A percentile compares a stretch with the other conserved stretches of the same genome.
These are phyloP conservation scores for Solanum dulcamara DNA, from an alignment of 257 asterid species.

Conservation along the genomic window DNA sequence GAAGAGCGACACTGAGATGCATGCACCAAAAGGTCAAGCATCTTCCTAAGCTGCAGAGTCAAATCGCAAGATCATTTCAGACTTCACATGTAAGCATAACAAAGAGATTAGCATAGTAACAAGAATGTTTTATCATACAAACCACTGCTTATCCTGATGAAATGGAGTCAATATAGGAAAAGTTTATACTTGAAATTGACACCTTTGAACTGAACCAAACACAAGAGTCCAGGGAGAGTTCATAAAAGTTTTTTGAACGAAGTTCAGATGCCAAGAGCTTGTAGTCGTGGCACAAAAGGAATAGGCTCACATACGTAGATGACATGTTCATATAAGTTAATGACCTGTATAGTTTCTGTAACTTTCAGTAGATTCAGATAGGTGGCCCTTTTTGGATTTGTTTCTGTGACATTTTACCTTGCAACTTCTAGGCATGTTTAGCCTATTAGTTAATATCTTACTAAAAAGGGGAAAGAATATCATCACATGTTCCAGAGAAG, in stretches of 20 bases:
- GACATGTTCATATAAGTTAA: not conserved
- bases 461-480: not conserved
- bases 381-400: not conserved
- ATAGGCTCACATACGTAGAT: not conserved
- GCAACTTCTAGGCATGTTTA: not conserved
- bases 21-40: constrained; percentile 85
- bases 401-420: not conserved
- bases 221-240: not conserved
- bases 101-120: not conserved
- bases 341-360: not conserved
- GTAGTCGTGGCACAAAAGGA: not conserved
- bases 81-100: not conserved
- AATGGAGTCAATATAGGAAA: not conserved
- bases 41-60: constrained; percentile 60
- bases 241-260: not conserved
- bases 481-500: not conserved
- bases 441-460: not conserved
- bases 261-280: not conserved
- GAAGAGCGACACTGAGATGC: constrained; percentile 24
- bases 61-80: constrained; percentile 10
- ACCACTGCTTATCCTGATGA: not conserved
- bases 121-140: not conserved
- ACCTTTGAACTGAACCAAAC: not conserved
- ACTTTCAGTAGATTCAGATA: not conserved
- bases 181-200: not conserved